These are phyloP conservation scores for Aspergillus ustus DNA, from an alignment of 2,329 filamentous ascomycete genomes.

Conservation along the genomic window DNA sequence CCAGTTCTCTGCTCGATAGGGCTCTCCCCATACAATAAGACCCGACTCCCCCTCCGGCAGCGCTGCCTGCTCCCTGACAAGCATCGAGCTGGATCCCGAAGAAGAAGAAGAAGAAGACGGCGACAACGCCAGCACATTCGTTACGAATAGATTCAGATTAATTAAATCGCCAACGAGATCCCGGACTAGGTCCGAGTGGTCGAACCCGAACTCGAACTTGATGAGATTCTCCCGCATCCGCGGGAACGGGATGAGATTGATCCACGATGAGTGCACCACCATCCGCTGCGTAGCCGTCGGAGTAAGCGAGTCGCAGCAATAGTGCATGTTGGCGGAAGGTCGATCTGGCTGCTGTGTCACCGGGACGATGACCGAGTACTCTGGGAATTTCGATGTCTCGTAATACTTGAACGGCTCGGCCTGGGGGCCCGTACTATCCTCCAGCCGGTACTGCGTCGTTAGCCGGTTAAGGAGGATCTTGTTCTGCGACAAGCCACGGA, in stretches of 20 bases:
- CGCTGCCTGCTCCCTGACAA: not conserved
- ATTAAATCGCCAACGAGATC: not conserved
- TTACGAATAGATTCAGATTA: not conserved
- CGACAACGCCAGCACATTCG: not conserved
- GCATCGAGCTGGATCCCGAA: too few species aligned
- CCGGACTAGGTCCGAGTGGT: not conserved
- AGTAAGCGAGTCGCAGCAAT: not conserved
- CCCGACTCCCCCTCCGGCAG: not conserved
- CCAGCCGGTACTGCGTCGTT: not conserved
- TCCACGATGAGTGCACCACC: not conserved
- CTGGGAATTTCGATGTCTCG: not conserved
- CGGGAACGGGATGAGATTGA: not conserved
- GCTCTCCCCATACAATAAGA: not conserved
- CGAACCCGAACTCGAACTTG: not conserved
- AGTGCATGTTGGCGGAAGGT: too few species aligned
- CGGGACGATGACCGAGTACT: not conserved
- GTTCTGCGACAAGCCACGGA: not conserved
- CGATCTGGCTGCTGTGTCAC: not conserved
- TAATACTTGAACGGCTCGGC: not conserved
- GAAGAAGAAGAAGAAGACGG: not conserved
- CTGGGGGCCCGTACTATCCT: not conserved
- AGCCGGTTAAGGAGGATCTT: not conserved
- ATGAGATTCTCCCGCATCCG: not conserved
- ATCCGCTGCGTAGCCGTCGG: not conserved
- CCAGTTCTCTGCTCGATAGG: not conserved